These are phyloP conservation scores for Chaetomium tenue DNA, from an alignment of 495 filamentous ascomycete species.

Conservation along the genomic window DNA sequence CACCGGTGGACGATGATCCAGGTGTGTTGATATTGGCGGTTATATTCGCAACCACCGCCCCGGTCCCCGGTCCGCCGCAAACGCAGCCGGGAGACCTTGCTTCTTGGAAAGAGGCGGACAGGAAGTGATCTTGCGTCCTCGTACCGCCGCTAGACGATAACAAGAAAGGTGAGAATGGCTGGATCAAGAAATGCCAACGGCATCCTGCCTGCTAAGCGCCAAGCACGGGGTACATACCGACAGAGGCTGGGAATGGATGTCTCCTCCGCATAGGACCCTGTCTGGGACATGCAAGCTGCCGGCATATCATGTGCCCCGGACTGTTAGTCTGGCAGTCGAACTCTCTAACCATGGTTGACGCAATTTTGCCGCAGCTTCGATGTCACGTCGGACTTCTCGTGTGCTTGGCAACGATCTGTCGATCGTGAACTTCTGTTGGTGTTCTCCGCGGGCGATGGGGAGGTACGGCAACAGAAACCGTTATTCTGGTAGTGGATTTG, in stretches of 20 bases:
- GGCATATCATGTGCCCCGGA: conserved; percentile 18
- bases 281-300: conserved; percentile 9
- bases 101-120: too few relatives aligned
- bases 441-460: background rate
- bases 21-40: conserved; percentile 24
- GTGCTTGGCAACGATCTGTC: background rate
- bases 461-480: background rate
- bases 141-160: background rate
- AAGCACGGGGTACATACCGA: conserved; percentile 4
- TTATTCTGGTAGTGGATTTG: background rate
- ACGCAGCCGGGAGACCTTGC: background rate
- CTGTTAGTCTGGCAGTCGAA: conserved; percentile 16
- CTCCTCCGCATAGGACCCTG: conserved; percentile 10
- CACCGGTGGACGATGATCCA: conserved; percentile 12
- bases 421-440: background rate
- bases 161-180: background rate
- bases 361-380: conserved; percentile 26
- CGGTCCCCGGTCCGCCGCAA: background rate
- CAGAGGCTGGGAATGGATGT: background rate
- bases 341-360: conserved; percentile 16
- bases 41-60: conserved; percentile 20
- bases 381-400: conserved; percentile 8
- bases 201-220: background rate
- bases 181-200: background rate
- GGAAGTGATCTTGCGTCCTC: background rate